A percentile compares a stretch with the other conserved stretches of the same genome.
These are phyloP conservation scores for Metarhizium humberi DNA, from an alignment of 2,329 filamentous ascomycete species.

Conservation along the genomic window DNA sequence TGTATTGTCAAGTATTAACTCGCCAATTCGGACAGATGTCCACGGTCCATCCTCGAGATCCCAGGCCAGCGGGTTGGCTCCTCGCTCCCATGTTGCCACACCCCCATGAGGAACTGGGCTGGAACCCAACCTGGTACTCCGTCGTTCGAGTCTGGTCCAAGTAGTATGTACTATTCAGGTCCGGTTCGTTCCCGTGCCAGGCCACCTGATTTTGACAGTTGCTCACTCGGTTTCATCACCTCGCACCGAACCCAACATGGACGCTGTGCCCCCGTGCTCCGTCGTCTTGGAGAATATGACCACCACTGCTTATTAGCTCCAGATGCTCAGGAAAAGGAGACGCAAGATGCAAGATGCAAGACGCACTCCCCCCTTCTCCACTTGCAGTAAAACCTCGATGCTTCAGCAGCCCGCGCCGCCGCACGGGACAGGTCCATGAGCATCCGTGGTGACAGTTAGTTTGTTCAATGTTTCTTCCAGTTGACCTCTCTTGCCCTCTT, in stretches of 20 bases:
- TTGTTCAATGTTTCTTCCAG: not conserved
- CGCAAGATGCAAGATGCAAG: not conserved
- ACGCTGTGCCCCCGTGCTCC: too few species aligned
- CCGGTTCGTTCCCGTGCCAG: not conserved
- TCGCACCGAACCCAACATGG: not conserved
- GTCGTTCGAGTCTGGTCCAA: not conserved
- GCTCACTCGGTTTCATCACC: not conserved
- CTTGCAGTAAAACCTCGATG: too few species aligned
- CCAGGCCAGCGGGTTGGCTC: too few species aligned
- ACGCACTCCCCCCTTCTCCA: not conserved
- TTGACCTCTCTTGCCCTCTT: not conserved
- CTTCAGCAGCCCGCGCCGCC: constrained; percentile 2
- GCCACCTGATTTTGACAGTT: not conserved
- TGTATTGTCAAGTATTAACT: too few species aligned
- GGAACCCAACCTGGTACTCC: not conserved
- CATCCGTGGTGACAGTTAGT: not conserved
- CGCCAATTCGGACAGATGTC: too few species aligned
- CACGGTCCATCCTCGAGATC: too few species aligned
- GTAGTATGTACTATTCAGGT: not conserved
- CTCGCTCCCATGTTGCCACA: not conserved
- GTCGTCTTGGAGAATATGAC: too few species aligned
- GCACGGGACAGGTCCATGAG: constrained; percentile 6
- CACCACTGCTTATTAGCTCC: too few species aligned
- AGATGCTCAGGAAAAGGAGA: not conserved
- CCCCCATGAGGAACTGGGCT: not conserved